phyloP scores from a whole-genome alignment of 768 basidiomycete genomes.

The Phylloporus scabripes region DNA sequence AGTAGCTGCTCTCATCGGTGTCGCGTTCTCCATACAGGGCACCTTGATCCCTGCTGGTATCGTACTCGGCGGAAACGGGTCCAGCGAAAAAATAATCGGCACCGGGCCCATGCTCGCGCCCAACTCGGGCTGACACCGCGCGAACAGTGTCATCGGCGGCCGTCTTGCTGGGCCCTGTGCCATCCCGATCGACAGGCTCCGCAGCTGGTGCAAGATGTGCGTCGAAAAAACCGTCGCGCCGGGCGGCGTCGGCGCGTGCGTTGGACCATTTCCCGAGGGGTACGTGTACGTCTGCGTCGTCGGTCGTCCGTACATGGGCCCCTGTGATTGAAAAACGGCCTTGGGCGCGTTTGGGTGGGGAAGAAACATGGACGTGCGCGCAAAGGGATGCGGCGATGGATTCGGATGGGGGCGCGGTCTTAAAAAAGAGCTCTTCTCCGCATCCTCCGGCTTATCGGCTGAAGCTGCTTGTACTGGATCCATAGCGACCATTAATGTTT shows the following conservation, averaged over 20 bases:
- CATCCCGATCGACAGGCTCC: conserved; percentile 9
- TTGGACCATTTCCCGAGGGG: conserved; percentile 5
- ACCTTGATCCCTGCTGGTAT: neutral
- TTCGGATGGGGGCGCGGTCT: conserved; percentile 22
- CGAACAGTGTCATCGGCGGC: conserved; percentile 51
- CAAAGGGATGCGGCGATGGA: conserved; percentile 20
- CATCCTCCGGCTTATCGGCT: conserved; percentile 3
- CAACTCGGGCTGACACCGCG: conserved; percentile 49
- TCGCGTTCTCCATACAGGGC: conserved; percentile 3
- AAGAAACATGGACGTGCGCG: conserved; percentile 42
- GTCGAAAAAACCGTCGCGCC: conserved; percentile 29
- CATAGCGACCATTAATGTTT: conserved; percentile 12
- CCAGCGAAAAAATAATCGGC: conserved; percentile 53
- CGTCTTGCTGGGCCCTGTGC: conserved; percentile 20
- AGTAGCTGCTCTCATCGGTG: conserved; percentile 27
- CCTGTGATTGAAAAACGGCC: conserved; percentile 27
- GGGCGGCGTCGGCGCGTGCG: conserved; percentile 10
- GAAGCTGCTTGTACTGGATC: conserved; percentile 7
- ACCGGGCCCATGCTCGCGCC: conserved; percentile 48
- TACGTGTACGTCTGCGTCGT: conserved; percentile 15
- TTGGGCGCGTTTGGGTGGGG: conserved; percentile 56
- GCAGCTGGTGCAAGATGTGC: conserved; percentile 23
- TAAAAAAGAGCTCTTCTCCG: conserved; percentile 20
- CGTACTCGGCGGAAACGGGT: conserved; percentile 34
- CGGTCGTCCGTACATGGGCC: conserved; percentile 56